Base-by-base conservation (phyloP, 2,329 filamentous ascomycete genomes). In the Colletotrichum falcatum region DNA sequence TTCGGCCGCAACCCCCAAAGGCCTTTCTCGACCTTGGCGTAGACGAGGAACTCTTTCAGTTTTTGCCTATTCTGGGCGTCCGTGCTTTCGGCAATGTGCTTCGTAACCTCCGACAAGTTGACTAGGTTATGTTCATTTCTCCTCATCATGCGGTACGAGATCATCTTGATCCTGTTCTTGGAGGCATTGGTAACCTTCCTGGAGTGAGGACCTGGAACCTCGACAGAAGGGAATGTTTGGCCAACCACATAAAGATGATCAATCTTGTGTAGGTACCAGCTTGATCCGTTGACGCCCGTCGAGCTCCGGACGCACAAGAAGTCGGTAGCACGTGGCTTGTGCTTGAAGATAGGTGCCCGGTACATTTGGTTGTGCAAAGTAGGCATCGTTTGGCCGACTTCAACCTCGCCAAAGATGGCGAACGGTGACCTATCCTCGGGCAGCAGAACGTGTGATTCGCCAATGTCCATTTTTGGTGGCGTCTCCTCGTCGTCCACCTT, bases 371-470 rank as follows among this genome's bases (percentile, higher is more conserved):
- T 99, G 79, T 97, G 94, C 20, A 99, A 86, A 1, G 96, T 95
- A 0, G 95, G 93, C 4, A 97, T 93, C 14, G 92, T 93, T 82
- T 98, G 93, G 26, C 96, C 96, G 2, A 94, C 90, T 73, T 97
- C 93, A 30, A 99, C 94, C 44, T 94, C 93, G 30, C 96, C 96
- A 77, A 99, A 99, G 61, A 97, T 92, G 44, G 94, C 93, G 79
- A 99, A 99, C 0, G 96, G 96, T 55, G 95, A 98, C 77, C 95
- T 94, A 81, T 99, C 96, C 78, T 99, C 95, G 1, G 94, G 94
- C 39, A 98, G 87, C 42, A 99, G 86, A 18, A 97, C 91, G 58
- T 92, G 91, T 2, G 93, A 93, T 81, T 99, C 96, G 69, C 96
- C 96, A 72, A 99, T 88, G 5, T 97, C 94, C 55, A 87, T 85